A percentile compares a stretch with the other conserved stretches of the same genome.
These are phyloP conservation scores for Leccinum imitatum DNA, from an alignment of 768 basidiomycete genomes.

Conservation along the genomic window DNA sequence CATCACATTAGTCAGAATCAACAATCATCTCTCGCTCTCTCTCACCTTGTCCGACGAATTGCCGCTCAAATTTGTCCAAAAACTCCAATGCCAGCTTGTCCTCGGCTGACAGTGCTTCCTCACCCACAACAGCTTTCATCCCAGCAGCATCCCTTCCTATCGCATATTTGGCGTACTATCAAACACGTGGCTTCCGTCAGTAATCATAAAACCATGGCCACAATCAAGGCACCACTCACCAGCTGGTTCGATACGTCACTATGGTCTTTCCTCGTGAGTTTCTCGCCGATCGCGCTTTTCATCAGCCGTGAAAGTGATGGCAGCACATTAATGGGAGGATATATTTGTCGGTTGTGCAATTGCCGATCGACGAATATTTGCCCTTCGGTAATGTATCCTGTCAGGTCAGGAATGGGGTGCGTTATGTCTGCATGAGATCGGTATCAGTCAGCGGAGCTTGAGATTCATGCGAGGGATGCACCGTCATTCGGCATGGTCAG, in stretches of 20 bases:
- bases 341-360: conserved; percentile 94
- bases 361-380: conserved; percentile 99
- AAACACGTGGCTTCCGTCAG: conserved; percentile 34
- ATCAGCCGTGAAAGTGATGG: conserved; percentile 98
- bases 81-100: conserved; percentile 98
- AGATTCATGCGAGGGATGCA: conserved; percentile 39
- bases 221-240: conserved; percentile 50
- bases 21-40: conserved; percentile 17
- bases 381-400: conserved; percentile 99
- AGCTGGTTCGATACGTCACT: conserved; percentile 99
- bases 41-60: conserved; percentile 95
- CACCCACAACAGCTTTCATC: conserved; percentile 99
- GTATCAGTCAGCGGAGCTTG: conserved; percentile 25
- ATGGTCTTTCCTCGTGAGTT: conserved; percentile 96
- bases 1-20: background rate
- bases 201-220: conserved; percentile 8
- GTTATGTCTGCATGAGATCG: conserved; percentile 78
- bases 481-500: conserved; percentile 99
- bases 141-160: conserved; percentile 95
- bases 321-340: conserved; percentile 98
- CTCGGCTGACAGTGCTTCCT: conserved; percentile 92
- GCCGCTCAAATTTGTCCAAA: conserved; percentile 94
- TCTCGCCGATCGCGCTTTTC: conserved; percentile 99
- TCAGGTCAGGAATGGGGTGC: conserved; percentile 99
- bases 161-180: conserved; percentile 95